These are phyloP conservation scores for Penicillium sp. DNA, from an alignment of 2,329 filamentous ascomycete genomes.

Conservation along the genomic window DNA sequence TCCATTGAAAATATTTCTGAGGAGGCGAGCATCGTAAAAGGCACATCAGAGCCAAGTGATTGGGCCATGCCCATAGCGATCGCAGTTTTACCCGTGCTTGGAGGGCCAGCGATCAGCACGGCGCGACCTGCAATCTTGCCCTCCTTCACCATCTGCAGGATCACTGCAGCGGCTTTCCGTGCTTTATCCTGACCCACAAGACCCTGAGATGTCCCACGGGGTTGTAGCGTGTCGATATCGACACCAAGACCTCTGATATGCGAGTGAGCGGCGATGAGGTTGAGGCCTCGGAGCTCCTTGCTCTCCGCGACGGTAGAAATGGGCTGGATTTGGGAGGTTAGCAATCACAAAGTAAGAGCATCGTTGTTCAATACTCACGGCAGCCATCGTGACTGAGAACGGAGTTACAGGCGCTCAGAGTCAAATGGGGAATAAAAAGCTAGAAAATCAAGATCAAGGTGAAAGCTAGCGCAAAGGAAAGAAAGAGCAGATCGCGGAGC, in stretches of 20 bases:
- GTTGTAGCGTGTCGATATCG: conserved; percentile 84
- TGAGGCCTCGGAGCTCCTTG: conserved; percentile 92
- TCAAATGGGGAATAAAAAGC: conserved; percentile 5
- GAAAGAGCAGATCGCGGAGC: conserved; percentile 10
- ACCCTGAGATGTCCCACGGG: conserved; percentile 78
- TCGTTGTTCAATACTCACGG: conserved; percentile 25
- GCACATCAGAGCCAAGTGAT: conserved; percentile 86
- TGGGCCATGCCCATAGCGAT: conserved; percentile 99
- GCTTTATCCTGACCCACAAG: conserved; percentile 96
- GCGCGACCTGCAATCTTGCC: conserved; percentile 96
- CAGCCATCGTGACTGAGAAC: conserved; percentile 32
- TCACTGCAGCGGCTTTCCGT: conserved; percentile 90
- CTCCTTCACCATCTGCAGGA: conserved; percentile 98
- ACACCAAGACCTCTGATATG: conserved; percentile 95
- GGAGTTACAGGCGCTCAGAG: conserved; percentile 2
- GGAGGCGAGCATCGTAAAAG: conserved; percentile 91
- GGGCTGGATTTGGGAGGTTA: conserved; percentile 38
- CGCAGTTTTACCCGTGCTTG: conserved; percentile 95
- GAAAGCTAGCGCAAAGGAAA: conserved; percentile 4
- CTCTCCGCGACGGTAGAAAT: conserved; percentile 86
- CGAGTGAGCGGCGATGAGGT: conserved; percentile 96
- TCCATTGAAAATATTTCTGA: conserved; percentile 98
- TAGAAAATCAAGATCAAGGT: conserved; percentile 6
- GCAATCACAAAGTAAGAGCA: background rate
- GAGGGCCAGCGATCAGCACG: conserved; percentile 89